These are phyloP conservation scores for Uronychia setigera DNA, from an alignment of 73 alveolate genomes.

Conservation along the genomic window DNA sequence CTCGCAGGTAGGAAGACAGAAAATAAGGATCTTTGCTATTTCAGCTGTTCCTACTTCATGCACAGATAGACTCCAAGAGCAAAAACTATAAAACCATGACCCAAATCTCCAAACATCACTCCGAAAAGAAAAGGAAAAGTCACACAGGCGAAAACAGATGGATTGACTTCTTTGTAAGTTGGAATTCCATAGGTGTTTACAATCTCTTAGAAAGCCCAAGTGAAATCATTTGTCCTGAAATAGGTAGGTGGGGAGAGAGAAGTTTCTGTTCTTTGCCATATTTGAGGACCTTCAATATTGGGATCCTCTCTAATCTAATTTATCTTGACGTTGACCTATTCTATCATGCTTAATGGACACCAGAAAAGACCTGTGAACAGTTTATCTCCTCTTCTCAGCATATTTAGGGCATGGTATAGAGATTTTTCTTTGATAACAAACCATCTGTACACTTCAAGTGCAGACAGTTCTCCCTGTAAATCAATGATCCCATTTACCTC, in stretches of 20 bases:
- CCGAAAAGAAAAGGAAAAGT: conserved; percentile 99
- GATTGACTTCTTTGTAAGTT: conserved; percentile 96
- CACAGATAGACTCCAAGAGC: conserved; percentile 74
- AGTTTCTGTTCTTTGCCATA: conserved; percentile 69
- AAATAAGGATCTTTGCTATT: conserved; percentile 53
- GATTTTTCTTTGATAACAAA: conserved; percentile 76
- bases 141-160: conserved; percentile 92
- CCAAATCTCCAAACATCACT: conserved; percentile 99
- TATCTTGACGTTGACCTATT: conserved; percentile 58
- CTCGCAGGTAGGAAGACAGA: conserved; percentile 69
- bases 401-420: conserved; percentile 68
- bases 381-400: conserved; percentile 52
- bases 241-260: conserved; percentile 85
- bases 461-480: conserved; percentile 61
- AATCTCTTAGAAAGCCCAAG: conserved; percentile 91
- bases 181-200: conserved; percentile 98
- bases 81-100: conserved; percentile 93
- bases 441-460: conserved; percentile 66
- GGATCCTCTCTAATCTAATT: conserved; percentile 50
- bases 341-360: conserved; percentile 74
- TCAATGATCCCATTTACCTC: too few relatives aligned
- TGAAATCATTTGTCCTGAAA: conserved; percentile 95
- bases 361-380: conserved; percentile 79
- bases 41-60: conserved; percentile 32
- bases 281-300: conserved; percentile 59